Conservation (phyloP, 1,139 yeast species). For the Nakaseomyces bracarensis region DNA sequence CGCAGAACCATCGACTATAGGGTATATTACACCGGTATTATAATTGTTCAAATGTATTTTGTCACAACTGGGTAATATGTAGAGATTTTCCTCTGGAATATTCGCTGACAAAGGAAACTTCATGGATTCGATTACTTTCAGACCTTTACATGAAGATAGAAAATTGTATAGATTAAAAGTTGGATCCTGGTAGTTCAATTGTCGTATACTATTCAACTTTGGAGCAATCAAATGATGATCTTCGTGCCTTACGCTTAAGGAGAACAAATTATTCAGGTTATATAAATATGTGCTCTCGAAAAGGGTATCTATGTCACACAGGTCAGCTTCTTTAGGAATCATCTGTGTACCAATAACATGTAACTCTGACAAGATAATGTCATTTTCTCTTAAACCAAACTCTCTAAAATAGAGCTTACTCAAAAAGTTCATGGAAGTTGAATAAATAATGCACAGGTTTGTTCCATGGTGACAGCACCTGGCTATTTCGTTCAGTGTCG, state of each 20-base stretch:
- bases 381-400: constrained; percentile 11
- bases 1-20: constrained; percentile 19
- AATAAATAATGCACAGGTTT: constrained; percentile 21
- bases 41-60: constrained; percentile 18
- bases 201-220: constrained; percentile 15
- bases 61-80: constrained; percentile 21
- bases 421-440: constrained; percentile 20
- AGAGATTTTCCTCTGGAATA: constrained; percentile 6
- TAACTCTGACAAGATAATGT: constrained; percentile 19
- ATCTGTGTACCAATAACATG: constrained; percentile 20
- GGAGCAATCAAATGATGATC: constrained; percentile 16
- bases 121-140: constrained; percentile 17
- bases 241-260: constrained; percentile 17
- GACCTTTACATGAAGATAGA: constrained; percentile 15
- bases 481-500: constrained; percentile 14
- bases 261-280: constrained; percentile 16
- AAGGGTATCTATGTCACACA: constrained; percentile 22
- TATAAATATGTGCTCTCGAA: constrained; percentile 22
- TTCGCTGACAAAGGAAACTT: constrained; percentile 17
- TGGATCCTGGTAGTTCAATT: constrained; percentile 12
- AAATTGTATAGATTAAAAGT: constrained; percentile 11
- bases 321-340: constrained; percentile 9
- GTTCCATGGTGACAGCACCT: constrained; percentile 12
- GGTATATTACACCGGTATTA: constrained; percentile 14
- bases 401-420: constrained; percentile 26